Percentiles rank a stretch among this genome's conserved stretches.
phyloP scores from a whole-genome alignment of 164 flowering plant genomes.

The Aristolochia contorta region DNA sequence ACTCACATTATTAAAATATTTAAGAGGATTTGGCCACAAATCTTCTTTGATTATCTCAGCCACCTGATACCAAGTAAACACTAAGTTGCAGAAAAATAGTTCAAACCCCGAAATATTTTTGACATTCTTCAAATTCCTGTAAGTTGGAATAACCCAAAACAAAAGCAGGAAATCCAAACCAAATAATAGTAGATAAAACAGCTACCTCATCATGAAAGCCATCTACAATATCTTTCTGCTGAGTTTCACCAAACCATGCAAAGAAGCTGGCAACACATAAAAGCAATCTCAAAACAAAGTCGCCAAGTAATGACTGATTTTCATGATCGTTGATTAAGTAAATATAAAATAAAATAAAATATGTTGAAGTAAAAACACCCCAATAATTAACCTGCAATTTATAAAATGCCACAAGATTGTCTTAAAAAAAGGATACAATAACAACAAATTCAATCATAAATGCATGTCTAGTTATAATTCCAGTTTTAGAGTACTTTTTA shows the following conservation, averaged over 20 bases:
- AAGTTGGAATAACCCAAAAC: no score
- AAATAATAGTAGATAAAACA: background rate
- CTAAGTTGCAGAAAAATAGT: background rate
- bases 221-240: slow-evolving; percentile 26
- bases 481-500: no score
- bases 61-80: slow-evolving; percentile 22
- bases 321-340: background rate
- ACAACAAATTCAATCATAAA: no score
- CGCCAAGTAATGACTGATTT: background rate
- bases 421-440: no score
- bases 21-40: slow-evolving; percentile 50
- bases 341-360: no score
- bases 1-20: slow-evolving; percentile 39
- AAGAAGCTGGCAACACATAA: slow-evolving; percentile 37
- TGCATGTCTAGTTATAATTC: no score
- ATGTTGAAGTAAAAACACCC: no score
- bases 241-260: slow-evolving; percentile 37
- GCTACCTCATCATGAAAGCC: slow-evolving; percentile 39
- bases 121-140: no score
- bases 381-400: no score
- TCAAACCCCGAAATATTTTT: no score
- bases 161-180: no score
- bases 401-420: no score
- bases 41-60: slow-evolving; percentile 52
- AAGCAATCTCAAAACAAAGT: background rate